These are phyloP conservation scores for Corynespora cassiicola DNA, from an alignment of 2,329 filamentous ascomycete genomes.

Conservation along the genomic window DNA sequence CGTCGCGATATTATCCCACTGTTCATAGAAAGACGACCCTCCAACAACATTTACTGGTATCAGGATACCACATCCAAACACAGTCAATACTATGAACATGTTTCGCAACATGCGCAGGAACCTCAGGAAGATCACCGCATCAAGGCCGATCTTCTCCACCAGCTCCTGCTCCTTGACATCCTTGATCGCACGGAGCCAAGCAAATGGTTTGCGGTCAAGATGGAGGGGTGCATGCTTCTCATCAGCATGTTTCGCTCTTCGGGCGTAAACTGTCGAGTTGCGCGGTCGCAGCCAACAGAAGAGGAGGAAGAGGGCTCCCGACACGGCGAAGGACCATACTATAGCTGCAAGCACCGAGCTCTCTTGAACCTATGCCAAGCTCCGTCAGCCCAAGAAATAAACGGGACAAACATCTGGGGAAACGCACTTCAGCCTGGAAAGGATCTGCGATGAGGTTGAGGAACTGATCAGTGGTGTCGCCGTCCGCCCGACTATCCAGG, in stretches of 20 bases:
- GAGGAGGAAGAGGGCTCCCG: slow-evolving; percentile 73
- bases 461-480: slow-evolving; percentile 39
- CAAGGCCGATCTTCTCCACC: slow-evolving; percentile 84
- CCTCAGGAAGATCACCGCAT: slow-evolving; percentile 87
- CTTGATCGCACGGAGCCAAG: slow-evolving; percentile 81
- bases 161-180: slow-evolving; percentile 78
- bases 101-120: slow-evolving; percentile 90
- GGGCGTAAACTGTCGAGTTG: slow-evolving; percentile 90
- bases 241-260: slow-evolving; percentile 91
- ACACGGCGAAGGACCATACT: slow-evolving; percentile 78
- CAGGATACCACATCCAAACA: slow-evolving; percentile 77
- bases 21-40: slow-evolving; percentile 40
- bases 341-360: slow-evolving; percentile 81
- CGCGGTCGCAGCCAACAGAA: slow-evolving; percentile 92
- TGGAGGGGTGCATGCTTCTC: slow-evolving; percentile 85
- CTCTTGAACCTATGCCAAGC: slow-evolving; percentile 55
- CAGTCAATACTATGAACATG: slow-evolving; percentile 76
- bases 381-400: slow-evolving; percentile 2
- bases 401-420: not conserved
- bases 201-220: slow-evolving; percentile 83
- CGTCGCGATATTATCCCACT: slow-evolving; percentile 32
- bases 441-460: slow-evolving; percentile 49
- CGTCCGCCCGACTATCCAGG: slow-evolving; percentile 1
- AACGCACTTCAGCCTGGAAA: slow-evolving; percentile 41
- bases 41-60: slow-evolving; percentile 76